A percentile compares a stretch with the other conserved stretches of the same genome.
phyloP scores from a whole-genome alignment of 2,329 filamentous ascomycete species.

The Furcasterigmium sp. region DNA sequence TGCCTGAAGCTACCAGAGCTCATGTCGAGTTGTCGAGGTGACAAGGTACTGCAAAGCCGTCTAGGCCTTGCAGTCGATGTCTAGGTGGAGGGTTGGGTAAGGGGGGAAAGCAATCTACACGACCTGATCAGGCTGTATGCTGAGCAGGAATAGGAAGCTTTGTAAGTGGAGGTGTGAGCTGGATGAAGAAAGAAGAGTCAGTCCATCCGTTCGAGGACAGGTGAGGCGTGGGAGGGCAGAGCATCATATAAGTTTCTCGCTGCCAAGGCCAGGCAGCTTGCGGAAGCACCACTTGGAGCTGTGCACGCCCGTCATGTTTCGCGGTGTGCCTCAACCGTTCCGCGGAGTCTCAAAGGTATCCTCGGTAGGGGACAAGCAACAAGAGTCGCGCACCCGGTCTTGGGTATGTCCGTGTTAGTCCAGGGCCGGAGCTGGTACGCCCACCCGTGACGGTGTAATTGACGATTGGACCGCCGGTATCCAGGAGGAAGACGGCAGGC shows the following conservation, averaged over 20 bases:
- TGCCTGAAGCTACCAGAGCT: conserved; percentile 43
- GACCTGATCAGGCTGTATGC: background rate
- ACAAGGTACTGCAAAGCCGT: background rate
- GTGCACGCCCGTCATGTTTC: no score
- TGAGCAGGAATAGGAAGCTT: background rate
- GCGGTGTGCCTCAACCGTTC: no score
- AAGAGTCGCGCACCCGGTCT: background rate
- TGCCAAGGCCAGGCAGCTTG: no score
- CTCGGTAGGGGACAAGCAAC: no score
- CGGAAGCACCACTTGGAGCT: no score
- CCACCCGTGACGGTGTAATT: background rate
- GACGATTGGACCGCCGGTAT: background rate
- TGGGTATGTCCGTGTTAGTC: background rate
- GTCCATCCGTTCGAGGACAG: background rate
- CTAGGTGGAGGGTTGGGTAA: background rate
- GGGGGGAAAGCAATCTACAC: background rate
- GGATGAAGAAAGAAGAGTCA: background rate
- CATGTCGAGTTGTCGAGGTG: conserved; percentile 23
- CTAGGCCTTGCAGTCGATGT: background rate
- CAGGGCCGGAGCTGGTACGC: background rate
- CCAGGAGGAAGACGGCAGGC: background rate
- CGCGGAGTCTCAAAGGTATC: no score
- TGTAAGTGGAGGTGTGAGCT: background rate
- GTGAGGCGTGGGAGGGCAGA: no score
- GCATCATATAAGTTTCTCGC: no score